Base-by-base conservation (phyloP, 441 rosid genomes). In the Manihot esculenta region DNA sequence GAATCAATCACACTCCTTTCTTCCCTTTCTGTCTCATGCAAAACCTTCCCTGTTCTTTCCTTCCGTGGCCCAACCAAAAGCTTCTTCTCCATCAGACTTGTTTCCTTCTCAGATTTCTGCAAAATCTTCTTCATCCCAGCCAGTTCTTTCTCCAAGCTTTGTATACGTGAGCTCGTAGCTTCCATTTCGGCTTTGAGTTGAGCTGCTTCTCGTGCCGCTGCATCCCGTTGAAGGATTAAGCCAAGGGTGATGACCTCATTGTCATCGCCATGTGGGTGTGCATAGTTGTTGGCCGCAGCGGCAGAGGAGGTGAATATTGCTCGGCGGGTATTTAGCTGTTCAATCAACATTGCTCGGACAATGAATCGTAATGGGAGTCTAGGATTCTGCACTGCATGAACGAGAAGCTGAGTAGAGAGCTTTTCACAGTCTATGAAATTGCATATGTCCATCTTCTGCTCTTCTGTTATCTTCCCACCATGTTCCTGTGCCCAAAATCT, bases 341-440 rank as follows among this genome's bases (percentile, higher is more conserved):
- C 97, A 4, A 84, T 83, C 53, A 91, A 64, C 97, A 93, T 93
- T 47, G 96, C 93, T 47, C 94, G 89, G 66, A 93, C 87, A 20
- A 91, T 80, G 76, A 93, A 89, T 71, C 96, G 74, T 55, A 93
- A 66, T 4, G 98, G 96, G 80, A 93, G 87, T 75, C 79, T 77
- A 13, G 91, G 96, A 82, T 91, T 91, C 75, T 91, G 98, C 0
- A 93, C 89, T 5, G 94, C 88, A 58, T 86, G 93, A 12, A 93
- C 48, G 15, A 91, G 91, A 60, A 85, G 66, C 63, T 74, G 81
- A 57, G 92, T 83, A 18, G 94, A 89, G 58, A 93, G 85, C 81
- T 83, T 91, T 70, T 81, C 80, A 70, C 97, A 93, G 74, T 93
- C 97, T n/a, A 93, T 83, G 56, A 81, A 73, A 44, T 72, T 83